Evolutionary conservation across 306 rosid genomes (phyloP).

Genomic region (Boehmeria nivea): DNA sequence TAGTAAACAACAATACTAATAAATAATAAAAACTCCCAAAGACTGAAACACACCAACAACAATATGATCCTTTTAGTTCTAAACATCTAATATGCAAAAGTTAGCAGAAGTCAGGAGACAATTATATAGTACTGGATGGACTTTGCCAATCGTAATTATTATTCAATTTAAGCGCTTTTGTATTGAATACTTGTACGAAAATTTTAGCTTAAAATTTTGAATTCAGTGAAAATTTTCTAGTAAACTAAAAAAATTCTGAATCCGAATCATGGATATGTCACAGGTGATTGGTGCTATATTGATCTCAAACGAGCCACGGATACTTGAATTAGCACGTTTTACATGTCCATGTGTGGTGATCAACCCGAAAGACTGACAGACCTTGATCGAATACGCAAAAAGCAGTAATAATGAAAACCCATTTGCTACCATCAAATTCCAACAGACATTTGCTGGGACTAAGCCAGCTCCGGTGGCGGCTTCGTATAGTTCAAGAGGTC

Average conservation of each 20-base stretch:
- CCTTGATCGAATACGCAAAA: constrained; percentile 30
- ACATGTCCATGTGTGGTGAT: constrained; percentile 25
- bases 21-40: too few relatives aligned
- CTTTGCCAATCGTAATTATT: too few relatives aligned
- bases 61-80: too few relatives aligned
- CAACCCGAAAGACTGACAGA: constrained; percentile 12
- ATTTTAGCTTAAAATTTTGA: too few relatives aligned
- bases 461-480: constrained; percentile 38
- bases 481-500: constrained; percentile 36
- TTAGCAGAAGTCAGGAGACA: too few relatives aligned
- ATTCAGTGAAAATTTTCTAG: not conserved
- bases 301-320: constrained; percentile 16
- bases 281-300: constrained; percentile 28
- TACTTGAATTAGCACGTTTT: constrained; percentile 13
- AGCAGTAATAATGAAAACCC: constrained; percentile 25
- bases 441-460: constrained; percentile 25
- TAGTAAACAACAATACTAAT: too few relatives aligned
- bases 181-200: too few relatives aligned
- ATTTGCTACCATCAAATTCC: constrained; percentile 24
- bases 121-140: too few relatives aligned
- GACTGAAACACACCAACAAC: too few relatives aligned
- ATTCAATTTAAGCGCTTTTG: too few relatives aligned
- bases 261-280: not conserved
- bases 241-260: not conserved
- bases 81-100: too few relatives aligned